Base-by-base conservation (phyloP, 768 basidiomycete species). In the Russula foetens region DNA sequence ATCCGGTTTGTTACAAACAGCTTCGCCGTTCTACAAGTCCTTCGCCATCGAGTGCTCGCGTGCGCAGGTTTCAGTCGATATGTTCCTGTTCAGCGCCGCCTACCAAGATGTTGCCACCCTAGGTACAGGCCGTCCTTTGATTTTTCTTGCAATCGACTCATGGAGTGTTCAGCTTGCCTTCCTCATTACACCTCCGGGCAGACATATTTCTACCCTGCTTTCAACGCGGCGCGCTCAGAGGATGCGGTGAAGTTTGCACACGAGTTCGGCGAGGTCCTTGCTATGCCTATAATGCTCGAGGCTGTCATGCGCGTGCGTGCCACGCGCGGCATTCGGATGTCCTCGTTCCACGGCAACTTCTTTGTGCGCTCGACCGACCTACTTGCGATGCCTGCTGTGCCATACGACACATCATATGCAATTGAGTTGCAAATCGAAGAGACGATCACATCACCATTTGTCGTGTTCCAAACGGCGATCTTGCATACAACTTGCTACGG, bases 1-100 rank as follows among this genome's bases (percentile, higher is more conserved):
- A 79, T 95, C 92, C 14, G 83, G 84, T 17, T 78, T 99, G 14
- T 81, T 99, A 35, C 93, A 95, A 77, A 82, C 97, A n/a, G 93
- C 90, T 0, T 89, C 88, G 19, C 83, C 88, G 4, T 99, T 96
- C 78, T 98, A 98, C 80, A 99, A 99, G 79, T 92, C 91, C 0
- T 98, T 98, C 66, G 94, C 97, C 19, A 99, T 98, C 69, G 97
- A 98, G 67, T 98, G 96, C 71, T 98, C 96, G 14, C 85, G 95
- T 59, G 86, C 91, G 5, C 97, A 98, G 73, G 92, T 99, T 47
- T 92, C 94, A 0, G 96, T 98, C 60, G 96, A 98, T 72, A 98
- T 99, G 96, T 98, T 98, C 86, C 78, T 99, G 59, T 98, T 98
- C 78, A 91, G 91, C 66, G 80, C 92, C 8, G 78, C 80, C 21